Evolutionary conservation across 225 moss, liverwort and hornwort genomes (phyloP).

Genomic region (Antitrichia curtipendula): DNA sequence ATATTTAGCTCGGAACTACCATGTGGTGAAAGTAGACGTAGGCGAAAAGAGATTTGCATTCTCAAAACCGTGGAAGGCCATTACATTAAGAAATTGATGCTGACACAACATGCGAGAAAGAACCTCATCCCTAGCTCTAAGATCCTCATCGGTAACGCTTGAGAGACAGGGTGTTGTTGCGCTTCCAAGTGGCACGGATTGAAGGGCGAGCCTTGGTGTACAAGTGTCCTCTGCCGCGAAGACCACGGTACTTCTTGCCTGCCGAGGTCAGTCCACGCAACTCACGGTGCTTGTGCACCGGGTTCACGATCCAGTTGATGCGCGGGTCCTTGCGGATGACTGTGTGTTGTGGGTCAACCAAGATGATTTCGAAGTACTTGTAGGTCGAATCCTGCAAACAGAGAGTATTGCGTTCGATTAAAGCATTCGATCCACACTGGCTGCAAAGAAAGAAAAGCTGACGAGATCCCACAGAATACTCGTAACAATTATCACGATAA

Average conservation of each 20-base stretch:
- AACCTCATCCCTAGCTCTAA: background rate
- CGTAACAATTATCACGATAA: background rate
- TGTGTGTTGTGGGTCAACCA: constrained; percentile 56
- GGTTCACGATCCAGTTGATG: constrained; percentile 91
- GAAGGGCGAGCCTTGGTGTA: constrained; percentile 85
- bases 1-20: background rate
- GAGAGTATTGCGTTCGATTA: background rate
- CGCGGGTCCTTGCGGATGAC: constrained; percentile 82
- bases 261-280: constrained; percentile 85
- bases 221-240: constrained; percentile 80
- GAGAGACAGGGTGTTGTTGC: constrained; percentile 76
- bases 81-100: constrained; percentile 4
- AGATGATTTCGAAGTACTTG: constrained; percentile 81
- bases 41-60: background rate
- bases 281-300: constrained; percentile 90
- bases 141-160: constrained; percentile 65
- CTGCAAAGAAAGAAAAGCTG: background rate
- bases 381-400: constrained; percentile 75
- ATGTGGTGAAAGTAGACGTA: background rate
- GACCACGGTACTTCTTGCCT: constrained; percentile 89
- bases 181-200: constrained; percentile 79
- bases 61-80: background rate
- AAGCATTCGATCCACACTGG: background rate
- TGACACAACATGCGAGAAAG: constrained; percentile 4
- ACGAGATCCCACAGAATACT: background rate